Percentiles rank a stretch among this genome's conserved stretches.
These are phyloP conservation scores for Brettanomyces bruxellensis DNA, from an alignment of 805 yeast genomes.

Conservation along the genomic window DNA sequence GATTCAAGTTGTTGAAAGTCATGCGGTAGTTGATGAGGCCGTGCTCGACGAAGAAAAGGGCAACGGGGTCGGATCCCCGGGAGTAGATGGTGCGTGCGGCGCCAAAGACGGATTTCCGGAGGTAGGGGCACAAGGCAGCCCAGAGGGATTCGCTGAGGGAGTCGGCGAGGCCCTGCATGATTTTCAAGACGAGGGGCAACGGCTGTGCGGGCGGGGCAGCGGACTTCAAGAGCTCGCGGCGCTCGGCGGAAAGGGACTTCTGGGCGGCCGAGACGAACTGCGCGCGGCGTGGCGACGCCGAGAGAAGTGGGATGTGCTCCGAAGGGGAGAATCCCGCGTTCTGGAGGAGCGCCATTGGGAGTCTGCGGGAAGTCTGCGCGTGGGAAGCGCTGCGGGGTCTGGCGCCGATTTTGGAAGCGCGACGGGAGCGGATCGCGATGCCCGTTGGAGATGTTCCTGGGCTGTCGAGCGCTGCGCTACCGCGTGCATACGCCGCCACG, in stretches of 20 bases:
- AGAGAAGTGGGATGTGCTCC: neutral
- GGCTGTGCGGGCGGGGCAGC: conserved; percentile 29
- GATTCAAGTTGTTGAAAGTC: conserved; percentile 28
- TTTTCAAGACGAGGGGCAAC: conserved; percentile 52
- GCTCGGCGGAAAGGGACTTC: conserved; percentile 27
- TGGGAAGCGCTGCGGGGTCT: too few relatives aligned
- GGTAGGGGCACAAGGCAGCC: conserved; percentile 49
- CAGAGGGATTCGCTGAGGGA: conserved; percentile 46
- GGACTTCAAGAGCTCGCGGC: conserved; percentile 19
- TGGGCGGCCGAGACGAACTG: conserved; percentile 47
- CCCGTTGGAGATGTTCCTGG: neutral
- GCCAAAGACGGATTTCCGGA: conserved; percentile 27
- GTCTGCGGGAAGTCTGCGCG: neutral
- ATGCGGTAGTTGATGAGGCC: conserved; percentile 42
- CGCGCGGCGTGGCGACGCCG: conserved; percentile 39
- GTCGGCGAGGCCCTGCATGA: conserved; percentile 51
- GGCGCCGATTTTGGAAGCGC: neutral
- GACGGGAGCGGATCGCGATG: neutral
- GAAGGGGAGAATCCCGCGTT: conserved; percentile 3
- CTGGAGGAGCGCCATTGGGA: conserved; percentile 11
- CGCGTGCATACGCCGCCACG: conserved; percentile 30
- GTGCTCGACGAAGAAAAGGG: conserved; percentile 46
- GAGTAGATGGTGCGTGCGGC: conserved; percentile 37
- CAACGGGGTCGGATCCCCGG: conserved; percentile 35
- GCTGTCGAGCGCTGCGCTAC: neutral